A percentile compares a stretch with the other conserved stretches of the same genome.
phyloP scores from a whole-genome alignment of 768 basidiomycete genomes.

The Dioszegia aurantiaca region DNA sequence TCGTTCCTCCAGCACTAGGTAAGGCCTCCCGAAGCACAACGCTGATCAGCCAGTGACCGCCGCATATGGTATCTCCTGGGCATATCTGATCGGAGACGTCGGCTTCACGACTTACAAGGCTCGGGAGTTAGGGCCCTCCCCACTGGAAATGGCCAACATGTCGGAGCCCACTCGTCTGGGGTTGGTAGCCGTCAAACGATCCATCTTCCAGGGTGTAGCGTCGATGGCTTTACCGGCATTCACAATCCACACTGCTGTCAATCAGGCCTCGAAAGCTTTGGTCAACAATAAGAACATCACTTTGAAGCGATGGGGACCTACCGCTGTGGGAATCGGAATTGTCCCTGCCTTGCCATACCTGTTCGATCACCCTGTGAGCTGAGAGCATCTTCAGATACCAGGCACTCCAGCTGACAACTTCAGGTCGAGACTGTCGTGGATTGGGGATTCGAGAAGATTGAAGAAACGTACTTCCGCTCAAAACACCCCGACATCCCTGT shows the following conservation, averaged over 20 bases:
- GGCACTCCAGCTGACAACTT: background rate
- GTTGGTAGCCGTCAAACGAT: slow-evolving; percentile 50
- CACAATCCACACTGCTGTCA: slow-evolving; percentile 52
- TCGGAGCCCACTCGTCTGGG: slow-evolving; percentile 47
- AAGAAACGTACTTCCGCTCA: slow-evolving; percentile 27
- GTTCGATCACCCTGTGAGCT: slow-evolving; percentile 51
- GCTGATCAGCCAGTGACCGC: slow-evolving; percentile 30
- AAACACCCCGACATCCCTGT: slow-evolving; percentile 10
- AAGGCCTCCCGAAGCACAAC: background rate
- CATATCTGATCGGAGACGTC: slow-evolving; percentile 52
- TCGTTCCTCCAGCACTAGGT: slow-evolving; percentile 8
- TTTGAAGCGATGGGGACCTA: slow-evolving; percentile 51
- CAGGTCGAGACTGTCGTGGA: slow-evolving; percentile 46
- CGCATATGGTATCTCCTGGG: slow-evolving; percentile 53
- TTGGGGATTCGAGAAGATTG: slow-evolving; percentile 44
- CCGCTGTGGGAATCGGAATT: slow-evolving; percentile 44
- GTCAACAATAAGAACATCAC: slow-evolving; percentile 39
- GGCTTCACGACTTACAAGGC: slow-evolving; percentile 53
- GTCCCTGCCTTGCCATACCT: slow-evolving; percentile 51
- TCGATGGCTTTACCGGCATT: slow-evolving; percentile 53
- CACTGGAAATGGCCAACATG: slow-evolving; percentile 50
- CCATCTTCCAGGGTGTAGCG: slow-evolving; percentile 51
- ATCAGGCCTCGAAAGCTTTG: slow-evolving; percentile 45
- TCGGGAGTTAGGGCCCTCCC: slow-evolving; percentile 48
- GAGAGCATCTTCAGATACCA: background rate